phyloP scores from a whole-genome alignment of 169 alveolate genomes.

The Eimeria maxima region DNA sequence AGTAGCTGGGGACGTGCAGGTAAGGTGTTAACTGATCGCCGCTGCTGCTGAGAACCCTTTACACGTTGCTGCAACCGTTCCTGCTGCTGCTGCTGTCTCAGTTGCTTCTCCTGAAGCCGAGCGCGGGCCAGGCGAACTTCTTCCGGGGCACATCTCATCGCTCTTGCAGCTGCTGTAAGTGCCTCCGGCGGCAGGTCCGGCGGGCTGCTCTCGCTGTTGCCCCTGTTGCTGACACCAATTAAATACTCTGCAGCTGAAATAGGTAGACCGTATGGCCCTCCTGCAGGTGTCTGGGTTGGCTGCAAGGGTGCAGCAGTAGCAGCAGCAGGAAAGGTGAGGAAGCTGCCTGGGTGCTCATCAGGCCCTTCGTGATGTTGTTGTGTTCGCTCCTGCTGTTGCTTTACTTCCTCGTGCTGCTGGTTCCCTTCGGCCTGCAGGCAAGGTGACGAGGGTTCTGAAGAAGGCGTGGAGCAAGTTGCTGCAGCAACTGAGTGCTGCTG shows the following conservation, averaged over 20 bases:
- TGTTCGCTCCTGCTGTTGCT: neutral
- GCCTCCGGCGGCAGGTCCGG: slow-evolving; percentile 48
- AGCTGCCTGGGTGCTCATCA: neutral
- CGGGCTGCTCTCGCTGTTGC: neutral
- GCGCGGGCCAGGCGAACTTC: slow-evolving; percentile 53
- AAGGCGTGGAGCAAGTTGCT: neutral
- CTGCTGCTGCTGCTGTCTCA: neutral
- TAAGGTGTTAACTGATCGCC: neutral
- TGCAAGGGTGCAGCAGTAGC: neutral
- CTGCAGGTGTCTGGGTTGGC: neutral
- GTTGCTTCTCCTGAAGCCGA: slow-evolving; percentile 32
- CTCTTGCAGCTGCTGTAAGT: slow-evolving; percentile 34
- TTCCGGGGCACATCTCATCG: slow-evolving; percentile 49
- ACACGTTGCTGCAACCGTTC: neutral
- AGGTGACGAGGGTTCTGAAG: neutral
- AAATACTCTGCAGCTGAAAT: slow-evolving; percentile 50
- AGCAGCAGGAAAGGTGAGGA: neutral
- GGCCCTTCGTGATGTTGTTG: neutral
- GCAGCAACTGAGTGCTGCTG: slow-evolving; percentile 7
- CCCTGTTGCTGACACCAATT: slow-evolving; percentile 14
- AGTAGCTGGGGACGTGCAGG: neutral
- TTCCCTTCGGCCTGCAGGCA: neutral
- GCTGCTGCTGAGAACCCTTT: slow-evolving; percentile 44
- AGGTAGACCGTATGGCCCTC: neutral
- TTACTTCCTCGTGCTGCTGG: neutral